Evolutionary conservation across 2,329 filamentous ascomycete genomes (phyloP).

Genomic region (Shiraia bambusicola): DNA sequence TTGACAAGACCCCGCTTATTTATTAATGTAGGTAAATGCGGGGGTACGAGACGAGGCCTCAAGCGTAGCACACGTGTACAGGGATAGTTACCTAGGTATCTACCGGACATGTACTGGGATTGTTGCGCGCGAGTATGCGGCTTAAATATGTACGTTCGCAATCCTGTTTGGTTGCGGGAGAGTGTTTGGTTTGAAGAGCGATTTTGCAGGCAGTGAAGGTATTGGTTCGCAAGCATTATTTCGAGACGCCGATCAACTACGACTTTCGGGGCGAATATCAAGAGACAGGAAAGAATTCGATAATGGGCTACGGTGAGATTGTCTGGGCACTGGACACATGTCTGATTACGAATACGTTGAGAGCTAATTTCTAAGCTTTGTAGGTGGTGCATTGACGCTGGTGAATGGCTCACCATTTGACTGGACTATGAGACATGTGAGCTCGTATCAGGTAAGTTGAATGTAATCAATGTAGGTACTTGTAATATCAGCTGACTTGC

Average conservation of each 20-base stretch:
- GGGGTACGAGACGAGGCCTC: slow-evolving; percentile 3
- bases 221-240: slow-evolving; percentile 4
- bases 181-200: background rate
- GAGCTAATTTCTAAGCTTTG: background rate
- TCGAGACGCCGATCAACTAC: background rate
- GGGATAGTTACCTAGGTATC: background rate
- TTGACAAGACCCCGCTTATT: background rate
- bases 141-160: slow-evolving; percentile 9
- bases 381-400: slow-evolving; percentile 41
- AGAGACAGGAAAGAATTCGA: slow-evolving; percentile 7
- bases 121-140: slow-evolving; percentile 4
- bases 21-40: slow-evolving; percentile 5
- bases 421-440: slow-evolving; percentile 34
- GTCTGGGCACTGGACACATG: background rate
- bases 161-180: slow-evolving; percentile 1
- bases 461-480: too few relatives aligned
- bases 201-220: slow-evolving; percentile 3
- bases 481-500: too few relatives aligned
- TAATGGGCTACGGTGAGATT: slow-evolving; percentile 31
- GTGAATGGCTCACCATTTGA: slow-evolving; percentile 47
- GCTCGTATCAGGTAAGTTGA: slow-evolving; percentile 31
- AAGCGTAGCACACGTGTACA: slow-evolving; percentile 4
- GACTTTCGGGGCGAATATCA: background rate
- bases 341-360: background rate
- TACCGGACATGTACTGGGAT: slow-evolving; percentile 5